These are phyloP conservation scores for Porodaedalea pini DNA, from an alignment of 1,284 basidiomycete species.

Conservation along the genomic window DNA sequence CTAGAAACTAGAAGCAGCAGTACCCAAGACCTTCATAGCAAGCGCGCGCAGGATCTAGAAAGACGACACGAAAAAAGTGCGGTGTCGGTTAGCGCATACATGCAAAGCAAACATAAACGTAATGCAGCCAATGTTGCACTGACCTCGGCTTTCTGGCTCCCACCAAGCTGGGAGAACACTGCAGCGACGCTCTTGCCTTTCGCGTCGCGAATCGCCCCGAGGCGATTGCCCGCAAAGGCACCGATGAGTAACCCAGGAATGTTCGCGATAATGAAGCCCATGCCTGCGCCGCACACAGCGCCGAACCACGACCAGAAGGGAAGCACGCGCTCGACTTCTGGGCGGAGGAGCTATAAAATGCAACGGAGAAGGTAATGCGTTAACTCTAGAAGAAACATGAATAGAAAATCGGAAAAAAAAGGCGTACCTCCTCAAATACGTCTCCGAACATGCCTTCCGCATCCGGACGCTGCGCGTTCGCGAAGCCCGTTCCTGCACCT, in stretches of 20 bases:
- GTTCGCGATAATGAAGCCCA: conserved; percentile 89
- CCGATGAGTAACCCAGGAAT: conserved; percentile 78
- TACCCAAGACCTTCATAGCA: conserved; percentile 86
- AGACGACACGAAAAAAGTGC: conserved; percentile 25
- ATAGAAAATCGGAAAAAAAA: background rate
- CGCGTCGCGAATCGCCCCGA: conserved; percentile 87
- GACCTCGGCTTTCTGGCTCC: conserved; percentile 85
- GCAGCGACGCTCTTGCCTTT: conserved; percentile 89
- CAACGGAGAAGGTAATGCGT: background rate
- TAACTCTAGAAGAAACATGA: background rate
- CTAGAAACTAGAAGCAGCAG: conserved; percentile 40
- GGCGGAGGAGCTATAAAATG: conserved; percentile 57
- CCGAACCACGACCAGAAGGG: conserved; percentile 81
- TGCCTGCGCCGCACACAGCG: conserved; percentile 59
- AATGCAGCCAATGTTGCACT: conserved; percentile 22
- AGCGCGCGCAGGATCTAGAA: conserved; percentile 80
- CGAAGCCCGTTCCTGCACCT: conserved; percentile 30
- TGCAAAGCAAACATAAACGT: background rate
- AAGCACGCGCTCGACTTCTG: conserved; percentile 66
- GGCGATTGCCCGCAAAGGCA: conserved; percentile 78
- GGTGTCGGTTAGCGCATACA: background rate
- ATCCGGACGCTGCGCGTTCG: conserved; percentile 55
- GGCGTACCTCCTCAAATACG: conserved; percentile 82
- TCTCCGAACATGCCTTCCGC: conserved; percentile 82
- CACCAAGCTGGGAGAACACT: conserved; percentile 82